phyloP scores from a whole-genome alignment of 2,329 filamentous ascomycete genomes.

The Aureobasidium sp. region DNA sequence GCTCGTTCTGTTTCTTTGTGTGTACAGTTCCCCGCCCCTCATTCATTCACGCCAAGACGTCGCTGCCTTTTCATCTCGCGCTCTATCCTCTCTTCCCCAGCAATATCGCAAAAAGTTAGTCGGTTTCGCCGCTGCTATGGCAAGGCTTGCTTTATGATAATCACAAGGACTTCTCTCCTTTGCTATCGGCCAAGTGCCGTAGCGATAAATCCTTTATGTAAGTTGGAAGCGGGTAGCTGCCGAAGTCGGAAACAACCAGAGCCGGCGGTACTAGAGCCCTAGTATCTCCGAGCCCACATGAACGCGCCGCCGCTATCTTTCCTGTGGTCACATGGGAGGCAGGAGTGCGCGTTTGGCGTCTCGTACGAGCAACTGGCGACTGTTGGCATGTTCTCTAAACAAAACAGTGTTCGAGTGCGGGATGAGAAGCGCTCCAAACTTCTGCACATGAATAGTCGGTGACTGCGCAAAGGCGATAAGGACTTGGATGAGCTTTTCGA shows the following conservation, averaged over 20 bases:
- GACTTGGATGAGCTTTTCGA: neutral
- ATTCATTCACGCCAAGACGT: neutral
- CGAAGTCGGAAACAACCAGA: neutral
- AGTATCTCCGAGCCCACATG: constrained; percentile 4
- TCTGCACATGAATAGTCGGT: neutral
- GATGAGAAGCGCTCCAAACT: neutral
- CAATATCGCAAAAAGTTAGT: neutral
- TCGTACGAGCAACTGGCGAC: neutral
- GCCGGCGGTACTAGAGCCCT: neutral
- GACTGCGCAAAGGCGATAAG: neutral
- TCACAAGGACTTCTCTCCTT: neutral
- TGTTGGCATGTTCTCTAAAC: neutral
- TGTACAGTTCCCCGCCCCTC: neutral
- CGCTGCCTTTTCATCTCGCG: neutral
- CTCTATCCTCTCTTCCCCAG: neutral
- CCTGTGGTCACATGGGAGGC: neutral
- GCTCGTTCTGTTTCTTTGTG: neutral
- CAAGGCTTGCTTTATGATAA: neutral
- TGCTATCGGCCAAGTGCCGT: neutral
- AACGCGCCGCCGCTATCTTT: neutral
- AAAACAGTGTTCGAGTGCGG: too few species aligned
- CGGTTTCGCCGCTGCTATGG: neutral
- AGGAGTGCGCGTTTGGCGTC: neutral
- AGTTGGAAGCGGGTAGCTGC: neutral
- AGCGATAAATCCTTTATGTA: neutral